These are phyloP conservation scores for Moesziomyces sp. DNA, from an alignment of 1,284 basidiomycete species.

Conservation along the genomic window DNA sequence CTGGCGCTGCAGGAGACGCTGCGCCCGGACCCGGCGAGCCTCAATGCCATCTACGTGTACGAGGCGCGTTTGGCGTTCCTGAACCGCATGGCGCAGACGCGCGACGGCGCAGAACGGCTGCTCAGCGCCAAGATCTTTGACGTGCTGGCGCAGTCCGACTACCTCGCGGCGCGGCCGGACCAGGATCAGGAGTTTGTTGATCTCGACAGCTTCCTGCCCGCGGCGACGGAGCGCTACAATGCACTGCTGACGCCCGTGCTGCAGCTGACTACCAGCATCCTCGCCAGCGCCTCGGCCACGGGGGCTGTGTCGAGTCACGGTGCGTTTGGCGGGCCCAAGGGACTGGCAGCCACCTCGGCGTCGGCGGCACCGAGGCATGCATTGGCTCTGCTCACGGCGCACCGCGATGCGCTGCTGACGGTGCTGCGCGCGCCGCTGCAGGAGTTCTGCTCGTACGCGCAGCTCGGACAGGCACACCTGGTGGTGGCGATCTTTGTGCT, in stretches of 20 bases:
- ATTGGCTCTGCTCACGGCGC: conserved; percentile 79
- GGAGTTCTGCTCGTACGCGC: conserved; percentile 74
- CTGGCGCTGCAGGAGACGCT: conserved; percentile 80
- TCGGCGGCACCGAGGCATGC: conserved; percentile 71
- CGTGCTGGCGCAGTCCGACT: conserved; percentile 86
- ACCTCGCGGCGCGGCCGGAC: conserved; percentile 83
- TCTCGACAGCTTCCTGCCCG: conserved; percentile 84
- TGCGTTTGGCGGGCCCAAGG: conserved; percentile 31
- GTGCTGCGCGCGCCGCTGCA: conserved; percentile 79
- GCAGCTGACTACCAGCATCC: conserved; percentile 75
- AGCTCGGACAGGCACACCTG: conserved; percentile 78
- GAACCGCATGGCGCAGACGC: conserved; percentile 81
- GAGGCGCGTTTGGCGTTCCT: conserved; percentile 92
- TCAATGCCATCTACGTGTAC: conserved; percentile 93
- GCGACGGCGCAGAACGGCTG: conserved; percentile 84
- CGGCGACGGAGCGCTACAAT: conserved; percentile 86
- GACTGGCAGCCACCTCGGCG: conserved; percentile 32
- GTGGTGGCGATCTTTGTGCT: conserved; percentile 77
- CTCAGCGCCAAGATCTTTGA: conserved; percentile 83
- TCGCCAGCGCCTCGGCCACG: conserved; percentile 69
- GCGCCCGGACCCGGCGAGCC: conserved; percentile 88
- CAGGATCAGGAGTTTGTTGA: conserved; percentile 84
- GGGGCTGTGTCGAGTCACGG: conserved; percentile 71
- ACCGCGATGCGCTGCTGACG: conserved; percentile 82
- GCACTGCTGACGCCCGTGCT: conserved; percentile 86